These are phyloP conservation scores for Kodamaea derodonti DNA, from an alignment of 1,139 yeast genomes.

Conservation along the genomic window DNA sequence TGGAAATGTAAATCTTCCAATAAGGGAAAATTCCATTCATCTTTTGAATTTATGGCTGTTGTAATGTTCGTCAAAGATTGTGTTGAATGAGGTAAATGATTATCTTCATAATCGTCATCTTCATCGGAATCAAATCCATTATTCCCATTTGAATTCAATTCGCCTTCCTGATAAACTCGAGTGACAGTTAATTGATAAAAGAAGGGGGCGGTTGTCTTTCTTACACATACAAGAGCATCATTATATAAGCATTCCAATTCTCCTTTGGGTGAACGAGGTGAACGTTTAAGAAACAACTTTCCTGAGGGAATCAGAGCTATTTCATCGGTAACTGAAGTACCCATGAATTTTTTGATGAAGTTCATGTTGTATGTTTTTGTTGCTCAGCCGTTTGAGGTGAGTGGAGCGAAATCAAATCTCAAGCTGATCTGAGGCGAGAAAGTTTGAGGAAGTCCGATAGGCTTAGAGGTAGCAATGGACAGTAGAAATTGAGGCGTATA, in stretches of 20 bases:
- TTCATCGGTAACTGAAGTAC: slow-evolving; percentile 60
- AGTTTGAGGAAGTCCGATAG: neutral
- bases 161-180: slow-evolving; percentile 67
- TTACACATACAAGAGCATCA: slow-evolving; percentile 73
- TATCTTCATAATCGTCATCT: slow-evolving; percentile 47
- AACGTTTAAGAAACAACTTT: slow-evolving; percentile 66
- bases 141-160: slow-evolving; percentile 37
- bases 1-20: slow-evolving; percentile 56
- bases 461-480: neutral
- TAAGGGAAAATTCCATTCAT: slow-evolving; percentile 68
- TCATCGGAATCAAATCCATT: slow-evolving; percentile 48
- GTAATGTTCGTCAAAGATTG: slow-evolving; percentile 21
- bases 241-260: slow-evolving; percentile 74
- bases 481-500: no score
- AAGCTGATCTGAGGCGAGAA: no score
- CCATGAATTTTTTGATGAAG: slow-evolving; percentile 67
- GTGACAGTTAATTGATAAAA: slow-evolving; percentile 71
- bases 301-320: slow-evolving; percentile 76
- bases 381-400: no score
- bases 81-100: slow-evolving; percentile 27
- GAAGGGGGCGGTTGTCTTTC: slow-evolving; percentile 63
- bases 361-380: no score
- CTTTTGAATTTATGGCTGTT: slow-evolving; percentile 38
- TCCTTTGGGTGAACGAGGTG: slow-evolving; percentile 81
- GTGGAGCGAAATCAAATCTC: no score